Conservation (phyloP, 345 rosid species). For the Gossypium mustelinum region DNA sequence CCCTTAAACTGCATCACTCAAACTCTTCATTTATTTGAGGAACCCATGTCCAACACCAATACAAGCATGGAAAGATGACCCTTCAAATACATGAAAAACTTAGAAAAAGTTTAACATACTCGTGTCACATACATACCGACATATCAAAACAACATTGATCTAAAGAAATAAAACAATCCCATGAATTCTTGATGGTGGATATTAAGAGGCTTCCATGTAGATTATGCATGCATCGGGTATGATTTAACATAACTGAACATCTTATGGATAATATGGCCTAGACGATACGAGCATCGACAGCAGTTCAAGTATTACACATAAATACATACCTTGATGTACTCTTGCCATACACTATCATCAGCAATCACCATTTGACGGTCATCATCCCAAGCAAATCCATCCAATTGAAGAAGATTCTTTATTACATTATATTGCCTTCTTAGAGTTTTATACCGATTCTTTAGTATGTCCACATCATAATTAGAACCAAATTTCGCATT, state of each 20-base stretch:
- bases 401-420: slow-evolving; percentile 59
- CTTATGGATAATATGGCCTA: background rate
- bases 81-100: background rate
- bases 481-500: slow-evolving; percentile 62
- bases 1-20: background rate
- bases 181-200: slow-evolving; percentile 5
- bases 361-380: slow-evolving; percentile 80
- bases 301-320: background rate
- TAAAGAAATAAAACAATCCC: background rate
- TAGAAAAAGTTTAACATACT: background rate
- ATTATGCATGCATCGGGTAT: background rate
- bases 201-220: background rate
- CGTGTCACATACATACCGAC: background rate
- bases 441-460: slow-evolving; percentile 77
- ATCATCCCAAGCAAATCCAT: slow-evolving; percentile 81
- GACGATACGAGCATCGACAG: background rate
- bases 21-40: no score
- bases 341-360: slow-evolving; percentile 84
- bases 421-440: slow-evolving; percentile 64
- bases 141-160: background rate
- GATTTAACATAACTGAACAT: background rate
- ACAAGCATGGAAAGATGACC: background rate
- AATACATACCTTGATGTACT: slow-evolving; percentile 58
- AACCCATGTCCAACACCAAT: no score
- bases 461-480: slow-evolving; percentile 63